A percentile compares a stretch with the other conserved stretches of the same genome.
These are phyloP conservation scores for Boechera divaricarpa DNA, from an alignment of 345 rosid genomes.

Conservation along the genomic window DNA sequence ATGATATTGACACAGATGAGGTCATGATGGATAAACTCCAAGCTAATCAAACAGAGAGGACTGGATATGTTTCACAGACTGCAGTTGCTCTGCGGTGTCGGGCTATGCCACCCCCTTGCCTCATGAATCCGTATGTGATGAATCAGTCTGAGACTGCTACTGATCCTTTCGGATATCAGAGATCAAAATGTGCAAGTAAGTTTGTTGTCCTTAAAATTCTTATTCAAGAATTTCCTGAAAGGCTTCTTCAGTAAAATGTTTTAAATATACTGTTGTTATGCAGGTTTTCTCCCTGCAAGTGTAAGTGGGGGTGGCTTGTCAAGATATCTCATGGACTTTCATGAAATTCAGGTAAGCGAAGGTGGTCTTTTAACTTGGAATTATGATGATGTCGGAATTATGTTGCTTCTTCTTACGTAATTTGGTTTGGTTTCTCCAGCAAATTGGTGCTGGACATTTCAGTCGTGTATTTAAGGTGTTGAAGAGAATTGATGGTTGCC, in stretches of 20 bases:
- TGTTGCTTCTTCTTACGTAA: conserved; percentile 10
- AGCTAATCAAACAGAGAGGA: conserved; percentile 46
- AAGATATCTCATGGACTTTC: conserved; percentile 90
- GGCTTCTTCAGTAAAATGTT: conserved; percentile 14
- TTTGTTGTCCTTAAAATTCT: neutral
- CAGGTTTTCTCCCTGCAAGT: conserved; percentile 70
- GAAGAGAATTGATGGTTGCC: conserved; percentile 95
- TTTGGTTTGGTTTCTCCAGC: conserved; percentile 54
- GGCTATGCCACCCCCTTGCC: conserved; percentile 94
- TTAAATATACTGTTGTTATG: conserved; percentile 33
- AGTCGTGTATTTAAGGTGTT: conserved; percentile 86
- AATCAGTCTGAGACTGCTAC: conserved; percentile 57
- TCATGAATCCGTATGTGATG: conserved; percentile 80
- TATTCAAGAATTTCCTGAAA: neutral
- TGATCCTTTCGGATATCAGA: conserved; percentile 80
- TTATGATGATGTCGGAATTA: conserved; percentile 3
- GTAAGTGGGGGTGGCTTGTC: conserved; percentile 86
- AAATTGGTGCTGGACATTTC: conserved; percentile 89
- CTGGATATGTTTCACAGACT: conserved; percentile 75
- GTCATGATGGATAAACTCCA: conserved; percentile 47
- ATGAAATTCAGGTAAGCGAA: conserved; percentile 77
- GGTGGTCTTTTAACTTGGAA: neutral
- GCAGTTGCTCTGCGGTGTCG: conserved; percentile 88
- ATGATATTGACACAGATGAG: conserved; percentile 53
- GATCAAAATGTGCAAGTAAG: conserved; percentile 88